These are phyloP conservation scores for Phanerochaete carnosa DNA, from an alignment of 768 basidiomycete genomes.

Conservation along the genomic window DNA sequence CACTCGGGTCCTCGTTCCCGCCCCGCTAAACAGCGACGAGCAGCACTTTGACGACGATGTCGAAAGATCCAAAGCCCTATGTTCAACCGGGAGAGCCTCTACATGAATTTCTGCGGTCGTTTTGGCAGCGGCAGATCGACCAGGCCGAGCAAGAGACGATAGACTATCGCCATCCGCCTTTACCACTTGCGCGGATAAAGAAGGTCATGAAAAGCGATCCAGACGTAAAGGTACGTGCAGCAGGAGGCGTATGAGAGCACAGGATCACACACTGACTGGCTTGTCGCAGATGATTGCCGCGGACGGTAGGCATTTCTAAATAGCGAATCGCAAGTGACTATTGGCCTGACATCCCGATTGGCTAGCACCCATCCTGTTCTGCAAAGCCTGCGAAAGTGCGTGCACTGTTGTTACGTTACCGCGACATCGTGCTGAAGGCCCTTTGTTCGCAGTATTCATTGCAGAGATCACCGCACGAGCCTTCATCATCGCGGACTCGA, in stretches of 20 bases:
- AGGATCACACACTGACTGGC: not conserved
- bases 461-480: constrained; percentile 94
- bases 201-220: constrained; percentile 99
- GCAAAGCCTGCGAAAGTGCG: constrained; percentile 98
- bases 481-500: constrained; percentile 92
- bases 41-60: constrained; percentile 4
- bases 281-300: constrained; percentile 89
- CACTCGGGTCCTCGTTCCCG: not conserved
- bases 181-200: constrained; percentile 95
- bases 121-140: constrained; percentile 90
- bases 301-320: constrained; percentile 56
- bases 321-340: not conserved
- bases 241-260: not conserved
- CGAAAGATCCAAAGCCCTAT: constrained; percentile 42
- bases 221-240: constrained; percentile 78
- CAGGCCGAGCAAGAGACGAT: constrained; percentile 84
- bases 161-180: constrained; percentile 82
- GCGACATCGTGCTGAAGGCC: not conserved
- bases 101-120: constrained; percentile 78
- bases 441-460: constrained; percentile 76
- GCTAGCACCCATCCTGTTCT: constrained; percentile 88
- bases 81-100: constrained; percentile 86
- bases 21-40: not conserved
- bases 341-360: constrained; percentile 2
- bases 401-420: constrained; percentile 16